phyloP scores from a whole-genome alignment of 2,329 filamentous ascomycete genomes.

The Colletotrichum gloeosporioides region DNA sequence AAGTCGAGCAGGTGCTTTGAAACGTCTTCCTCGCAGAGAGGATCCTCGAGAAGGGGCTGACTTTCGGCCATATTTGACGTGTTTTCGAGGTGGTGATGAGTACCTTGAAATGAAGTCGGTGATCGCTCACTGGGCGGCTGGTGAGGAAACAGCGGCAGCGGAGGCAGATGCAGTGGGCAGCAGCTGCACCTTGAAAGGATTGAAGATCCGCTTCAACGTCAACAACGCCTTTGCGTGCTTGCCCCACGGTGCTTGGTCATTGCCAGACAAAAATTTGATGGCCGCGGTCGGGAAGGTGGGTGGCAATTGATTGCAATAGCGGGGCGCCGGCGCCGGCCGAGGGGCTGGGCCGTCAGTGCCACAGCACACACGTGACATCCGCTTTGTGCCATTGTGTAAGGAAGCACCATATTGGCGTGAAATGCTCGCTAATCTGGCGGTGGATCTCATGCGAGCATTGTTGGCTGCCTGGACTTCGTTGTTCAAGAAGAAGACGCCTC shows the following conservation, averaged over 20 bases:
- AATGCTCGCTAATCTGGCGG: neutral
- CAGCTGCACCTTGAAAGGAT: neutral
- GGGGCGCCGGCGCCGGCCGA: neutral
- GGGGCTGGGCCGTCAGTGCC: neutral
- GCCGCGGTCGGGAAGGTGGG: neutral
- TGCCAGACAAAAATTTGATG: neutral
- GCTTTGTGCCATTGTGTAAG: neutral
- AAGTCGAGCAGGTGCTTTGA: constrained; percentile 22
- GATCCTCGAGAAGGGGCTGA: constrained; percentile 13
- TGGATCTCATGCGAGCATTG: neutral
- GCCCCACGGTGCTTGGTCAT: constrained; percentile 7
- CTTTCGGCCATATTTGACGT: neutral
- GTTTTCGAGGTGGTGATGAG: neutral
- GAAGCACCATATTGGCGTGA: neutral
- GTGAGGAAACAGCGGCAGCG: neutral
- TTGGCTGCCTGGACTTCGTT: neutral
- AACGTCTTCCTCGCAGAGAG: constrained; percentile 11
- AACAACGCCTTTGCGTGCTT: constrained; percentile 7
- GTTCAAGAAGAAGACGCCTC: neutral
- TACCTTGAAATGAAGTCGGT: neutral
- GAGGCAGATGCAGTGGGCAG: neutral
- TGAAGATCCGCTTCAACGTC: neutral
- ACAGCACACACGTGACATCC: neutral
- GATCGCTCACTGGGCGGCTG: neutral
- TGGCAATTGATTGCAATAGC: neutral